Conservation (phyloP, 75 land plant species). For the Larix kaempferi region DNA sequence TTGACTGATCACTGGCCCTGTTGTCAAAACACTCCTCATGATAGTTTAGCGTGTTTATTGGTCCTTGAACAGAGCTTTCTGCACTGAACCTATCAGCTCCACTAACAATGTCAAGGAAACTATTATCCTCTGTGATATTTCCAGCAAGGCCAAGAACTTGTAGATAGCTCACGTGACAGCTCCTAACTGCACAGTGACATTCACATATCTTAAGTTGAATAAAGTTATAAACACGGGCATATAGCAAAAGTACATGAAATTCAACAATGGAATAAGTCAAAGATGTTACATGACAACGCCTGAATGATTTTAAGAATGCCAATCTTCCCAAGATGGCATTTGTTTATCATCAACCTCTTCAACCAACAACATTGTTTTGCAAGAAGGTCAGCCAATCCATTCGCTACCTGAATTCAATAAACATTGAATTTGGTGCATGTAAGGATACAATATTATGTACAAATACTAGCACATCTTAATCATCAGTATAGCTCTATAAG, state of each 20-base stretch:
- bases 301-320: slow-evolving; percentile 57
- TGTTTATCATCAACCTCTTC: slow-evolving; percentile 45
- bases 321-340: slow-evolving; percentile 57
- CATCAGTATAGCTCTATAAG: background rate
- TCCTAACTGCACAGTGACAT: slow-evolving; percentile 21
- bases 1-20: background rate
- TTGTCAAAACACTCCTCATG: slow-evolving; percentile 1
- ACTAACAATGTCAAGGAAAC: background rate
- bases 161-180: slow-evolving; percentile 38
- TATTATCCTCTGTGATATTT: slow-evolving; percentile 33
- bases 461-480: background rate
- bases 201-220: background rate
- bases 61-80: slow-evolving; percentile 1
- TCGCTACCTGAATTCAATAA: slow-evolving; percentile 34
- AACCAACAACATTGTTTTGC: slow-evolving; percentile 55
- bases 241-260: background rate
- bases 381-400: slow-evolving; percentile 39
- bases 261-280: background rate
- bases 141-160: slow-evolving; percentile 72
- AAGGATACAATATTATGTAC: background rate
- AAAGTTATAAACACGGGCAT: background rate
- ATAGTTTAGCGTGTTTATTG: background rate
- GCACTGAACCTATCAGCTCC: background rate
- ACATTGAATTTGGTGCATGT: too few species aligned
- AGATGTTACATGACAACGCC: slow-evolving; percentile 52